Evolutionary conservation across 1,139 yeast genomes (phyloP), one percentile per base, ranked within the genome.

Genomic region (Eremothecium cymbalariae): DNA sequence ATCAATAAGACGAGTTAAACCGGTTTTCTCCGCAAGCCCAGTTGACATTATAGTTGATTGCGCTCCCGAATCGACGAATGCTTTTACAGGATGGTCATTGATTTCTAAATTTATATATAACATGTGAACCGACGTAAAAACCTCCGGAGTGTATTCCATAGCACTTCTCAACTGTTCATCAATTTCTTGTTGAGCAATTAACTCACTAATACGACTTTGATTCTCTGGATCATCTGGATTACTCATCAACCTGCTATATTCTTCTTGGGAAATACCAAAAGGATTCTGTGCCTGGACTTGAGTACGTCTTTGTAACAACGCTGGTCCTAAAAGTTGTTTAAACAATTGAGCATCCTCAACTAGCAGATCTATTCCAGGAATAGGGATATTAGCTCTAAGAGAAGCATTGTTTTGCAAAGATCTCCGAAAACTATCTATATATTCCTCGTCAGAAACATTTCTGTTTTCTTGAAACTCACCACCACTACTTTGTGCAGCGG

Each of bases 41-140:
- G 94, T 82, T 14, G 86, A 76, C 55, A 79, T 80, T 33, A 88
- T 79, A 0, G 98, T 86, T 27, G 76, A 68, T 57, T 86, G 96
- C 1, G 99, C 98, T 2, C 99, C 98, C 0, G 96, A 77, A 55
- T 90, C 99, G 8, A 90, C 94, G 64, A 90, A 84, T 0, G 97
- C 97, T 55, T 84, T 84, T 6, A 86, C 82, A 16, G 77, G 74
- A 32, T 70, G 68, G 1, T 93, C 90, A 51, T 88, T 86, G 17
- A 90, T 80, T 42, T 74, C 76, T 34, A 86, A 68, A 38, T 78
- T 68, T 13, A 90, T 75, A 60, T 78, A 88, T 34, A 90, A 67
- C 95, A 93, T 86, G 26, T 74, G 73, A 3, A 90, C 93, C 1
- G 71, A 62, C 0, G 88, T 78, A 58, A 90, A 90, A 26, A 84